These are phyloP conservation scores for Pyrenophora graminea DNA, from an alignment of 2,329 filamentous ascomycete species.

Conservation along the genomic window DNA sequence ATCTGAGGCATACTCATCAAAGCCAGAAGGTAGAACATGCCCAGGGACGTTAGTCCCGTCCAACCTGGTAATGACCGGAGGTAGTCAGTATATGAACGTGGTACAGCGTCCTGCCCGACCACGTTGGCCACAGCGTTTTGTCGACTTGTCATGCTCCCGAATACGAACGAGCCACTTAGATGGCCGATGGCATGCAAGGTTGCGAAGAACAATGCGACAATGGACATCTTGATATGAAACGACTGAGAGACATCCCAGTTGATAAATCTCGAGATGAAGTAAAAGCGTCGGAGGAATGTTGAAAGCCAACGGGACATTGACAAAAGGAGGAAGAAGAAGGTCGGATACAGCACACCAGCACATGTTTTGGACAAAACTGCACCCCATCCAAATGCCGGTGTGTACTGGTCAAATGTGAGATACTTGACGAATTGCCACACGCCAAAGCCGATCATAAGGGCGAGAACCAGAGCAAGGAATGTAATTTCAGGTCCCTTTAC, in stretches of 20 bases:
- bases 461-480: constrained; percentile 56
- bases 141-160: constrained; percentile 53
- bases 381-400: constrained; percentile 60
- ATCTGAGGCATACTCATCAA: constrained; percentile 57
- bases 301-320: constrained; percentile 63
- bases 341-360: constrained; percentile 61
- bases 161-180: constrained; percentile 57
- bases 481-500: constrained; percentile 59
- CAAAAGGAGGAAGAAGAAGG: constrained; percentile 62
- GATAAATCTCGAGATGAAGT: constrained; percentile 58
- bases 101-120: constrained; percentile 52
- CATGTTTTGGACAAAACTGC: constrained; percentile 60
- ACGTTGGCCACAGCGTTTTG: constrained; percentile 52
- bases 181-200: constrained; percentile 61
- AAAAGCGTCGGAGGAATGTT: constrained; percentile 57
- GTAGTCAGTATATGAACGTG: constrained; percentile 53
- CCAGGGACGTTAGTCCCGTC: constrained; percentile 56
- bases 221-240: constrained; percentile 62
- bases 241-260: constrained; percentile 62
- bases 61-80: constrained; percentile 56
- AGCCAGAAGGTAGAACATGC: constrained; percentile 56
- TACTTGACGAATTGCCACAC: constrained; percentile 63
- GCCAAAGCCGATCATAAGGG: constrained; percentile 57
- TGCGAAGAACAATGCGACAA: constrained; percentile 55
- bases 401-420: constrained; percentile 50